phyloP scores from a whole-genome alignment of 148 eudicot genomes.

The Selenicereus undatus region DNA sequence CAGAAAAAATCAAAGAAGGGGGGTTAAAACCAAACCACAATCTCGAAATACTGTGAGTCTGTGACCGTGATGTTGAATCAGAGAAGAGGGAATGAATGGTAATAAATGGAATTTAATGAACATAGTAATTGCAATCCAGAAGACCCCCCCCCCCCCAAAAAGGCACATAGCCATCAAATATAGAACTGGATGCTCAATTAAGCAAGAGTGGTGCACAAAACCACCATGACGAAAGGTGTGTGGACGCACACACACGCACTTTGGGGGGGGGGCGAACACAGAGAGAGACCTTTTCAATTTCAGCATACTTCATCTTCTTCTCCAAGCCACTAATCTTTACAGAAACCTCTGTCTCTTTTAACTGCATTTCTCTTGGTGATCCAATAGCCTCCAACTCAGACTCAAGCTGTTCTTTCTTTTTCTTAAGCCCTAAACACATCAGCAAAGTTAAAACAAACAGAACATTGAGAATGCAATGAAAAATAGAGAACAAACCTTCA shows the following conservation, averaged over 20 bases:
- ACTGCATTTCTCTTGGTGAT: slow-evolving; percentile 91
- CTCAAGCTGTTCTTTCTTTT: slow-evolving; percentile 69
- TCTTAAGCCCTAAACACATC: slow-evolving; percentile 59
- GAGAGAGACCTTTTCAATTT: slow-evolving; percentile 73
- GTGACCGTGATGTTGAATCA: background rate
- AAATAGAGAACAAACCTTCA: slow-evolving; percentile 54
- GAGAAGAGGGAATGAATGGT: background rate
- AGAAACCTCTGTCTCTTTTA: slow-evolving; percentile 85
- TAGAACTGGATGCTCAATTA: background rate
- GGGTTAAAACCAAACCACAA: background rate
- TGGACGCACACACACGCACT: too few species aligned
- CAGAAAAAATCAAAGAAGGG: background rate
- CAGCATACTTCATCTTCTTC: slow-evolving; percentile 94
- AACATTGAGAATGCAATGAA: slow-evolving; percentile 12
- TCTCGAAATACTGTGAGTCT: slow-evolving; percentile 1
- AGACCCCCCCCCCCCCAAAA: background rate
- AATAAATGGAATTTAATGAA: background rate
- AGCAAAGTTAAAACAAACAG: slow-evolving; percentile 17
- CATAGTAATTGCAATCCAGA: background rate
- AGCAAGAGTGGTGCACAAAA: background rate
- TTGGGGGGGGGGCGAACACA: too few species aligned
- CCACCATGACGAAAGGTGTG: background rate
- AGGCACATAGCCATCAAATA: background rate
- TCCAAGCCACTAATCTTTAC: slow-evolving; percentile 95
- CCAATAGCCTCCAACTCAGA: slow-evolving; percentile 75